Percentiles rank a stretch among this genome's conserved stretches.
phyloP scores from a whole-genome alignment of 1,284 basidiomycete species.

The Cutaneotrichosporon sp. region DNA sequence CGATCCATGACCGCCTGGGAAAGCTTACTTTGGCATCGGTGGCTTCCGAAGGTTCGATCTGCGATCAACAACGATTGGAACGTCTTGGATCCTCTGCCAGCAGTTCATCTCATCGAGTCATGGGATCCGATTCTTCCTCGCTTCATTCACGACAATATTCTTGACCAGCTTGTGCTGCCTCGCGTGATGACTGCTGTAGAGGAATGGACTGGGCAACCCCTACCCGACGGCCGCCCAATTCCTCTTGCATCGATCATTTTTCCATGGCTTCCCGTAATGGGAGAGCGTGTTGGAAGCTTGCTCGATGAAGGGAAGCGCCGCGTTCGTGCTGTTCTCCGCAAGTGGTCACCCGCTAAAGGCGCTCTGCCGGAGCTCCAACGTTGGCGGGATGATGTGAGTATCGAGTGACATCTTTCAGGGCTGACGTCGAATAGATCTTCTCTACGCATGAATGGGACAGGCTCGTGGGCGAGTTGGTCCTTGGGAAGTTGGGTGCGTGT shows the following conservation, averaged over 20 bases:
- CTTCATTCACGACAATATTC: slow-evolving; percentile 89
- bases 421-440: slow-evolving; percentile 57
- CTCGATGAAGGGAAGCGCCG: slow-evolving; percentile 80
- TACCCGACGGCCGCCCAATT: slow-evolving; percentile 25
- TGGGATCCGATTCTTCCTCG: slow-evolving; percentile 83
- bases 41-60: slow-evolving; percentile 90
- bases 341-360: slow-evolving; percentile 70
- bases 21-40: slow-evolving; percentile 85
- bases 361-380: slow-evolving; percentile 66
- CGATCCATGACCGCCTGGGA: slow-evolving; percentile 88
- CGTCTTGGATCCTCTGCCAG: slow-evolving; percentile 65
- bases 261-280: slow-evolving; percentile 90
- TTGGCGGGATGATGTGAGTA: slow-evolving; percentile 71
- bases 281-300: slow-evolving; percentile 68
- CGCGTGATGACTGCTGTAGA: slow-evolving; percentile 80
- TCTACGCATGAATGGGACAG: slow-evolving; percentile 79
- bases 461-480: slow-evolving; percentile 79
- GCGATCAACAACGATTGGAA: slow-evolving; percentile 91
- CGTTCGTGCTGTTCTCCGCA: slow-evolving; percentile 68
- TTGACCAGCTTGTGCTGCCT: slow-evolving; percentile 91
- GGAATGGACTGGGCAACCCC: slow-evolving; percentile 63
- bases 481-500: slow-evolving; percentile 77
- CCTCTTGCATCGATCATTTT: slow-evolving; percentile 79
- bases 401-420: background rate
- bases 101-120: slow-evolving; percentile 75